Base-by-base conservation (phyloP, 495 filamentous ascomycete species). In the Neohortaea acidophila region DNA sequence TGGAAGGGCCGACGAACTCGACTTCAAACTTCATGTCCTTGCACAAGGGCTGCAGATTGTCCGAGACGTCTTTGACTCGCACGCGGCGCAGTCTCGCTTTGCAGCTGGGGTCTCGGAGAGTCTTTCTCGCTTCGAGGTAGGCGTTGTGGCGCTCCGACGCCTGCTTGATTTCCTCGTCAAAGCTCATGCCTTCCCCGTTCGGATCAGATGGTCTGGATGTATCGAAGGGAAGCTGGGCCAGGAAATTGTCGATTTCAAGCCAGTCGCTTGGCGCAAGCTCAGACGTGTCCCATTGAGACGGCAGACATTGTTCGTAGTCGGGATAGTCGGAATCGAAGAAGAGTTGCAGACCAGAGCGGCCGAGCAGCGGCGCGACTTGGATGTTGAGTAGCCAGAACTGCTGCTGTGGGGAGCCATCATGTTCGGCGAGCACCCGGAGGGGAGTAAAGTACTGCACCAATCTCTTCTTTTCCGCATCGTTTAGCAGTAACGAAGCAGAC, bases 301-400 rank as follows among this genome's bases (percentile, higher is more conserved):
- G 18, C 14, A 14, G 32, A 18, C 5, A 44, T 19, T 18, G 9
- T 4, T 15, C 14, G 6, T 13, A 28, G 14, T 24, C 33, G 13
- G 32, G 27, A 7, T 22, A 21, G 19, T 21, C 32, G 8, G 8
- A 5, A 3, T 18, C 9, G 22, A 25, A 43, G 22, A 52, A 23
- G 2, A 47, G 22, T 17, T 48, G 45, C 1, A 41, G 37, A 7
- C 41, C 45, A n/a, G 24, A 11, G 14, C 38, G 44, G 28, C 53
- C 57, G 5, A 61, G 51, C 9, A 59, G 43, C 18, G 54, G 51
- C 2, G 49, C 53, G 2, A 43, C 53, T 33, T 58, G 53, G 33
- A 55, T 49, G 21, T 52, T 58, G 30, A 56, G 41, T 3, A 59
- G 44, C 45, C 51, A 58, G 0, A 26, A 22, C 19, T 49, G 49